Evolutionary conservation across 2,329 filamentous ascomycete genomes (phyloP), one percentile per base, ranked within the genome.

Genomic region (Periconia sp.): DNA sequence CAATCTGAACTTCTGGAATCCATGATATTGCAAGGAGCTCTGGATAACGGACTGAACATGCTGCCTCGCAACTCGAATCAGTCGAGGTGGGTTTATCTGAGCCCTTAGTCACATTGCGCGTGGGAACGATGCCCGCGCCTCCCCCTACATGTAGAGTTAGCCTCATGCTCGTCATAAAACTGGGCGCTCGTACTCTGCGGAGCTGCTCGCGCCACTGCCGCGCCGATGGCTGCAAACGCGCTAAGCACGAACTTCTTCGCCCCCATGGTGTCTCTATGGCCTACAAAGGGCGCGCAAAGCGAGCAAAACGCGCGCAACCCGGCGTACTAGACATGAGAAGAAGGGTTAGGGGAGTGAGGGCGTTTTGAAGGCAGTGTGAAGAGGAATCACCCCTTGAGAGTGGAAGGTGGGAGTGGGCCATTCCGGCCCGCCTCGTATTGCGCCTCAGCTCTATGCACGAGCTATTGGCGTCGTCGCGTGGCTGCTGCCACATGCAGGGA

Each of bases 1-100:
- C 32, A 15, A 61, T 50, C 25, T 59, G 39, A 5, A 34, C 40
- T 30, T 49, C 34, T 13, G 46, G 50, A 12, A 59, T 40, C 57
- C 56, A 61, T 21, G 41, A 50, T 4, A 56, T 26, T 1, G 41
- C 43, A 23, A 24, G 36, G 8, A 29, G 18, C 37, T 48, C 40
- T n/a, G 46, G 41, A 15, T 48, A 48, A 11, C 31, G 35, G 11
- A 48, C 41, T 4, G 24, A 15, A 29, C 40, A 48, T 8, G 24
- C 23, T 18, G 41, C 46, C n/a, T 29, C 28, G 23, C 46, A 48
- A 1, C 10, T 33, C 12, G 37, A 31, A 5, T 19, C 37, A 4
- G 40, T 45, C 16, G 46, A 37, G 28, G 28, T 39, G 12, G 46
- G 36, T 10, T 21, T 33, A 21, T 15, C 25, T 24, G 15, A 34